Conservation (phyloP, 257 asterid species). For the Leptodermis oblonga region DNA sequence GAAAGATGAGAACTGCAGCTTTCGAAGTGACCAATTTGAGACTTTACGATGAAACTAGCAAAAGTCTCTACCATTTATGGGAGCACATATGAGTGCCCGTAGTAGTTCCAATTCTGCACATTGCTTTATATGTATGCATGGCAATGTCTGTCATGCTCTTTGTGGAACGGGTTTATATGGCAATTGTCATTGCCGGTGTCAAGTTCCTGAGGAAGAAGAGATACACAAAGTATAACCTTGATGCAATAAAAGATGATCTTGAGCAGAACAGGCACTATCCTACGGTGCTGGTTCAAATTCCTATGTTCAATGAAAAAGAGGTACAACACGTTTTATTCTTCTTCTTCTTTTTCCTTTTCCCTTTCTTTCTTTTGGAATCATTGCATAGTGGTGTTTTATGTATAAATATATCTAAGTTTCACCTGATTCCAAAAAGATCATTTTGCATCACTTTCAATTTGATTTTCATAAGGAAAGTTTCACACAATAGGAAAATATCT, state of each 20-base stretch:
- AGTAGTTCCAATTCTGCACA: slow-evolving; percentile 50
- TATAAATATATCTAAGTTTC: neutral
- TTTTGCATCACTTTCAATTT: neutral
- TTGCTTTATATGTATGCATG: slow-evolving; percentile 61
- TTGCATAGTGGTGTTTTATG: neutral
- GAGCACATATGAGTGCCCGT: slow-evolving; percentile 59
- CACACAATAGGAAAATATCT: neutral
- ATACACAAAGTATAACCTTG: slow-evolving; percentile 74
- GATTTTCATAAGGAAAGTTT: neutral
- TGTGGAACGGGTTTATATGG: slow-evolving; percentile 77
- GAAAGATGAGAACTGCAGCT: slow-evolving; percentile 54
- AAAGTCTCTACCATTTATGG: slow-evolving; percentile 49
- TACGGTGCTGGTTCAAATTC: slow-evolving; percentile 74
- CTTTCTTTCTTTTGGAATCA: neutral
- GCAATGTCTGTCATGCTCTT: slow-evolving; percentile 85
- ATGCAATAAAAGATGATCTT: slow-evolving; percentile 57
- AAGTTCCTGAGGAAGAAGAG: slow-evolving; percentile 63
- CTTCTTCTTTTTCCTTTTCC: neutral
- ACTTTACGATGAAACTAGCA: slow-evolving; percentile 45
- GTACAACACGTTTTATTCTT: slow-evolving; percentile 41
- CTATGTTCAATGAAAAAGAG: slow-evolving; percentile 90
- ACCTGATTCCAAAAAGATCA: neutral
- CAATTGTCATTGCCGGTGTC: slow-evolving; percentile 59
- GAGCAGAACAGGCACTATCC: slow-evolving; percentile 53
- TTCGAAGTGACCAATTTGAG: slow-evolving; percentile 29